Conservation (phyloP, 176 grass and related monocot genomes). For the Canna indica region DNA sequence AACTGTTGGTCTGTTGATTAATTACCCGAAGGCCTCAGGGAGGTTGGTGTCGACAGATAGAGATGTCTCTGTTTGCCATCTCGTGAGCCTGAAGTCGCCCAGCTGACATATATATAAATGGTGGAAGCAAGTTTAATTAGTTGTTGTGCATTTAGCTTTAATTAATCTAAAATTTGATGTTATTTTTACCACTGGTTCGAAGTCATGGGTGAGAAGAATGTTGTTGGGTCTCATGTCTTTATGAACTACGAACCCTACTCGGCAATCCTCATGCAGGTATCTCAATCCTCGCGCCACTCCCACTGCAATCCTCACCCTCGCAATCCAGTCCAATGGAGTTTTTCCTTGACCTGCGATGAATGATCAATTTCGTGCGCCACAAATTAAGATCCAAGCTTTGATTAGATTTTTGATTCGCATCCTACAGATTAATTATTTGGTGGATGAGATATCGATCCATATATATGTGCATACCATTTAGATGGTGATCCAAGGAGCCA, state of each 20-base stretch:
- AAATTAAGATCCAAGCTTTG: not conserved
- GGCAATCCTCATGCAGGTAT: slow-evolving; percentile 24
- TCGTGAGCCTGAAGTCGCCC: slow-evolving; percentile 21
- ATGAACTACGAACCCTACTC: slow-evolving; percentile 25
- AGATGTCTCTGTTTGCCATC: slow-evolving; percentile 19
- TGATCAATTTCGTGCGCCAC: not conserved
- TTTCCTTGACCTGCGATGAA: not conserved
- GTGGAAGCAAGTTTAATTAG: not conserved
- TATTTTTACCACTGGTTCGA: slow-evolving; percentile 12
- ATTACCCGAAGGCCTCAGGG: slow-evolving; percentile 15
- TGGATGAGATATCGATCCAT: not conserved
- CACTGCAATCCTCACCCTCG: slow-evolving; percentile 16
- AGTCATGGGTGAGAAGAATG: slow-evolving; percentile 26
- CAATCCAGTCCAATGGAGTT: slow-evolving; percentile 11
- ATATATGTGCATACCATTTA: slow-evolving; percentile 3
- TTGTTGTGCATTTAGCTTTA: too few species aligned
- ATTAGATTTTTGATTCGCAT: not conserved
- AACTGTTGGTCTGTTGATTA: too few species aligned
- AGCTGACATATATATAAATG: not conserved
- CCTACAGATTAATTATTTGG: too few species aligned
- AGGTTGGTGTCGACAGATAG: not conserved
- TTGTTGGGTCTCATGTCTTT: slow-evolving; percentile 28
- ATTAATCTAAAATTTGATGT: too few species aligned
- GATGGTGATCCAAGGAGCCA: slow-evolving; percentile 24
- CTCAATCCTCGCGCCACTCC: slow-evolving; percentile 22